Conservation (phyloP, 2,329 filamentous ascomycete genomes). For the Ustilaginoidea virens region DNA sequence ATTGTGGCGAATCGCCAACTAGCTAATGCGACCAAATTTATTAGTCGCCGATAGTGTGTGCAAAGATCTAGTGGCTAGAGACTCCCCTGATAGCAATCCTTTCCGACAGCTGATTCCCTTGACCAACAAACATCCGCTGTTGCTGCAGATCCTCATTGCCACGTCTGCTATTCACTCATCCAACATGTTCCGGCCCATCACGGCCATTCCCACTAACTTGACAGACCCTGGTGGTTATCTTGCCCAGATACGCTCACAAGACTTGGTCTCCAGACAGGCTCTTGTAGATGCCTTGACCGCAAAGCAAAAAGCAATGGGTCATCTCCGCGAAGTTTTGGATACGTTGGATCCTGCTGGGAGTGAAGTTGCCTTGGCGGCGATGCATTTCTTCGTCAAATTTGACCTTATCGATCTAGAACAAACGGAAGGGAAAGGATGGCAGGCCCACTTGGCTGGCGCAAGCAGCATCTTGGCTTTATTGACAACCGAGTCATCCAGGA, state of each 20-base stretch:
- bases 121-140: conserved; percentile 27
- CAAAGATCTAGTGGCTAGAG: conserved; percentile 36
- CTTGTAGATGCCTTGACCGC: conserved; percentile 31
- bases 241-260: conserved; percentile 19
- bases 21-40: no score
- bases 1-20: no score
- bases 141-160: conserved; percentile 32
- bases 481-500: conserved; percentile 12
- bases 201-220: conserved; percentile 15
- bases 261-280: conserved; percentile 21
- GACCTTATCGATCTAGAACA: conserved; percentile 32
- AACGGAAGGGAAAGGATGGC: conserved; percentile 26
- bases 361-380: conserved; percentile 30
- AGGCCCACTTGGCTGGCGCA: conserved; percentile 29
- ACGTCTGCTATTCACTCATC: conserved; percentile 34
- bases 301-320: conserved; percentile 30
- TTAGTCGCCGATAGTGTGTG: conserved; percentile 33
- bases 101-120: conserved; percentile 33
- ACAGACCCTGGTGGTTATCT: conserved; percentile 21
- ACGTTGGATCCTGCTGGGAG: conserved; percentile 23
- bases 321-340: conserved; percentile 24
- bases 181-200: conserved; percentile 23
- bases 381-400: conserved; percentile 36
- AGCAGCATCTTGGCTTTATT: conserved; percentile 24
- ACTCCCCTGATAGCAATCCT: conserved; percentile 28